Percentiles rank a stretch among this genome's conserved stretches.
These are phyloP conservation scores for Porogramme epimiltina DNA, from an alignment of 1,284 basidiomycete species.

Conservation along the genomic window DNA sequence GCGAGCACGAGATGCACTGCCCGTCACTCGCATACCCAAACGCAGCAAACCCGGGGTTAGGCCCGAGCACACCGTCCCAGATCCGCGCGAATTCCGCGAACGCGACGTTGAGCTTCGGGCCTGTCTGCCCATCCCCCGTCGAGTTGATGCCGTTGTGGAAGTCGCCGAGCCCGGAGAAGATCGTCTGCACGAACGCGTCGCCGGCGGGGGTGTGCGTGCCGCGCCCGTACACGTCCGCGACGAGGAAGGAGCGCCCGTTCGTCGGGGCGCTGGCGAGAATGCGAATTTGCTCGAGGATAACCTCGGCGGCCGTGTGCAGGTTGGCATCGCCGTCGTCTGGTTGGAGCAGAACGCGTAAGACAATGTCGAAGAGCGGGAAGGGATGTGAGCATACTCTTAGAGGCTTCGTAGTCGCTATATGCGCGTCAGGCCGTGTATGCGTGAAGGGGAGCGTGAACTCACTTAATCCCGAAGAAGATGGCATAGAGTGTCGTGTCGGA, in stretches of 20 bases:
- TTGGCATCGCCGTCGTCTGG: constrained; percentile 35
- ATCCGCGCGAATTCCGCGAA: constrained; percentile 33
- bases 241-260: constrained; percentile 32
- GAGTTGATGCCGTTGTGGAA: constrained; percentile 19
- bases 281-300: constrained; percentile 34
- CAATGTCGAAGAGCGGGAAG: neutral
- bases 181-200: constrained; percentile 32
- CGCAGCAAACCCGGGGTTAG: constrained; percentile 31
- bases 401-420: constrained; percentile 32
- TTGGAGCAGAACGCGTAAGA: neutral
- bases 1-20: constrained; percentile 26
- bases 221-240: constrained; percentile 36
- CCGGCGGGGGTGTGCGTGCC: constrained; percentile 29
- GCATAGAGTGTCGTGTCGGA: constrained; percentile 36
- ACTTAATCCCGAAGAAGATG: constrained; percentile 43
- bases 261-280: constrained; percentile 32
- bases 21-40: constrained; percentile 35
- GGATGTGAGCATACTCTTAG: constrained; percentile 23
- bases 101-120: constrained; percentile 22
- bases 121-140: neutral
- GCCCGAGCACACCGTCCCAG: constrained; percentile 33
- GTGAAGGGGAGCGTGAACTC: constrained; percentile 7
- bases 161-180: constrained; percentile 29
- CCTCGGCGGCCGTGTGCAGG: constrained; percentile 36
- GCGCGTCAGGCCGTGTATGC: neutral